Evolutionary conservation across 257 asterid species (phyloP), one percentile per base, ranked within the genome.

Genomic region (Asclepias syriaca): DNA sequence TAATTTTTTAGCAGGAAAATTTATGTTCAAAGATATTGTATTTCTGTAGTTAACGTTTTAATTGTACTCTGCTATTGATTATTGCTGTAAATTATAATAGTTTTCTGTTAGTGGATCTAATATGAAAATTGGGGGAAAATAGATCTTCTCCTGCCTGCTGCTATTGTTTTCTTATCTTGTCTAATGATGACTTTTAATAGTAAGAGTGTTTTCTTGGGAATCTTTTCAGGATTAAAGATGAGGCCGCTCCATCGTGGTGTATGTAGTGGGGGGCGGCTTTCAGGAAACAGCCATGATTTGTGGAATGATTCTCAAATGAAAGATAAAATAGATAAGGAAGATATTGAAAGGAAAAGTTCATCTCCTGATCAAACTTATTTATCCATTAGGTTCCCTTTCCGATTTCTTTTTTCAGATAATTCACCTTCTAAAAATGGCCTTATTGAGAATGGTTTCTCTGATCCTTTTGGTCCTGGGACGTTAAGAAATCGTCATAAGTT

Each of bases 241-340:
- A 90, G 91, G 89, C 92, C 98, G 79, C 96, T 87, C 76, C 97
- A 87, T 70, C 93, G 98, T 80, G 97, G 98, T 79, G 83, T 84
- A 45, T 88, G 83, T 1, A 84, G 85, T 72, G 91, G 91, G 57
- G 90, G 88, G 64, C 85, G 88, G 67, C 77, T 82, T 60, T 81
- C 85, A 1, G 92, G 84, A 46, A 85, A 81, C 77, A 82, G 73
- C 72, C 81, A 79, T 77, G 92, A 89, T 83, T 79, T 78, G 18
- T 87, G 85, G 92, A 91, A 88, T 70, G 96, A 88, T 48, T 88
- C 93, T 77, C 94, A 86, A 82, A 86, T 81, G 93, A 95, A 92
- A 83, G 99, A 86, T 74, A 92, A 74, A 75, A 39, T 75, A 19
- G 98, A 88, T 79, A 94, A 89, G 83, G 97, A 92, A 79, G 92